Conservation (phyloP, 257 asterid genomes). For the Rauvolfia tetraphylla region DNA sequence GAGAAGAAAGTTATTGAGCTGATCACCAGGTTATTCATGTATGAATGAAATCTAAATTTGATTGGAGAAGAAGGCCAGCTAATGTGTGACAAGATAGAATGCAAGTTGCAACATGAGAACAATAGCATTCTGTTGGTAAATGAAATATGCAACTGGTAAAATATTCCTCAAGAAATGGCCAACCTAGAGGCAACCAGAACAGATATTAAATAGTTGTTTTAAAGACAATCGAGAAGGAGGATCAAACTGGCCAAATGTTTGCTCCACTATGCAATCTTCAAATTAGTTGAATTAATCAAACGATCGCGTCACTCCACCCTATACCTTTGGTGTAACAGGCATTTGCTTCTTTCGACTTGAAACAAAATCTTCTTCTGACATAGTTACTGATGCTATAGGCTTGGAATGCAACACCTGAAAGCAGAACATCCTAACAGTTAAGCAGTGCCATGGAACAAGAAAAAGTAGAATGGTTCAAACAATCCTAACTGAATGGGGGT, state of each 20-base stretch:
- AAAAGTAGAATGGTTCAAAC: background rate
- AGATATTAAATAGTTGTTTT: background rate
- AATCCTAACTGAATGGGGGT: background rate
- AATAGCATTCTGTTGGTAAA: background rate
- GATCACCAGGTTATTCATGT: background rate
- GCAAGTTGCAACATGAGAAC: background rate
- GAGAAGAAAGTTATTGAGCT: background rate
- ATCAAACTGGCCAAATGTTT: background rate
- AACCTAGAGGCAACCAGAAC: background rate
- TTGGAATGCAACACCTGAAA: conserved; percentile 9
- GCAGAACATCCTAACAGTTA: background rate
- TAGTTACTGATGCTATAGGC: conserved; percentile 14
- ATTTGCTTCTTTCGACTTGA: conserved; percentile 27
- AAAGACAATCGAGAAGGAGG: background rate
- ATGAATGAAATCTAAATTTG: background rate
- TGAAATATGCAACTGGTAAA: background rate
- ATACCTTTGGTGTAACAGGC: conserved; percentile 18
- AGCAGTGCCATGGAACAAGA: background rate
- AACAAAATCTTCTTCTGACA: conserved; percentile 34
- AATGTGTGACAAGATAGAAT: too few relatives aligned
- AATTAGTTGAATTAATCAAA: background rate
- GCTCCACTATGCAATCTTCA: background rate
- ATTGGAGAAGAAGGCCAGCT: background rate
- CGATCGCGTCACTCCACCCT: background rate
- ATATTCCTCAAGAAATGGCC: background rate